phyloP scores from a whole-genome alignment of 192 early-diverging fungal genomes.

The Backusella macrospora region DNA sequence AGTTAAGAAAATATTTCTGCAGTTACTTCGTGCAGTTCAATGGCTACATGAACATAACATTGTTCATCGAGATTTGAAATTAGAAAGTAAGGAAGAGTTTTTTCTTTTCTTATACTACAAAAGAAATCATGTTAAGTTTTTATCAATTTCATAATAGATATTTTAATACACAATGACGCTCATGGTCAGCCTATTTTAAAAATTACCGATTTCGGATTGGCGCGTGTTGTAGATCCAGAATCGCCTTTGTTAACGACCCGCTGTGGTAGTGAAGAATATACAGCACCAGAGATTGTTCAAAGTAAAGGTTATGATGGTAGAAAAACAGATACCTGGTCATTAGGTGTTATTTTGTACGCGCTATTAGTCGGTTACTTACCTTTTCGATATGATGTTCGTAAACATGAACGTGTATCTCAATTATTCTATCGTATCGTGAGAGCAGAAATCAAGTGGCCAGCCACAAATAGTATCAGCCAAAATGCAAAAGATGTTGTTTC shows the following conservation, averaged over 20 bases:
- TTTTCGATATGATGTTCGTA: slow-evolving; percentile 66
- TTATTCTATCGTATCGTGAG: slow-evolving; percentile 64
- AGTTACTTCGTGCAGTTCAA: slow-evolving; percentile 57
- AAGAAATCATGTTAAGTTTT: not conserved
- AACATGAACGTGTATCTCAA: slow-evolving; percentile 47
- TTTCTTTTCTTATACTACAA: not conserved
- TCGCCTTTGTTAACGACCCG: slow-evolving; percentile 53
- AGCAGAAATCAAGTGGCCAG: slow-evolving; percentile 62
- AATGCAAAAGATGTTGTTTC: slow-evolving; percentile 57
- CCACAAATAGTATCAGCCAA: slow-evolving; percentile 10
- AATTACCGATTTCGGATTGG: slow-evolving; percentile 69
- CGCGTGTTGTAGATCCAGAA: slow-evolving; percentile 50
- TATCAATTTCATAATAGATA: slow-evolving; percentile 31
- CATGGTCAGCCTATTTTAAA: slow-evolving; percentile 46
- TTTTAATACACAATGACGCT: slow-evolving; percentile 39
- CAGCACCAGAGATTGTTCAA: slow-evolving; percentile 72
- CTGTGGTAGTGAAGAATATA: slow-evolving; percentile 79
- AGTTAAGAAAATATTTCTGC: slow-evolving; percentile 58
- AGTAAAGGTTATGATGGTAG: slow-evolving; percentile 65
- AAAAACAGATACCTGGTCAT: slow-evolving; percentile 77
- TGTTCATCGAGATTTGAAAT: slow-evolving; percentile 67
- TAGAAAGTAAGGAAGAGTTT: slow-evolving; percentile 57
- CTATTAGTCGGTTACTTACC: slow-evolving; percentile 76
- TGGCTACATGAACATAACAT: slow-evolving; percentile 68
- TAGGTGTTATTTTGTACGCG: slow-evolving; percentile 79